phyloP scores from a whole-genome alignment of 2,329 filamentous ascomycete species.

The Trichoderma semiorbis region DNA sequence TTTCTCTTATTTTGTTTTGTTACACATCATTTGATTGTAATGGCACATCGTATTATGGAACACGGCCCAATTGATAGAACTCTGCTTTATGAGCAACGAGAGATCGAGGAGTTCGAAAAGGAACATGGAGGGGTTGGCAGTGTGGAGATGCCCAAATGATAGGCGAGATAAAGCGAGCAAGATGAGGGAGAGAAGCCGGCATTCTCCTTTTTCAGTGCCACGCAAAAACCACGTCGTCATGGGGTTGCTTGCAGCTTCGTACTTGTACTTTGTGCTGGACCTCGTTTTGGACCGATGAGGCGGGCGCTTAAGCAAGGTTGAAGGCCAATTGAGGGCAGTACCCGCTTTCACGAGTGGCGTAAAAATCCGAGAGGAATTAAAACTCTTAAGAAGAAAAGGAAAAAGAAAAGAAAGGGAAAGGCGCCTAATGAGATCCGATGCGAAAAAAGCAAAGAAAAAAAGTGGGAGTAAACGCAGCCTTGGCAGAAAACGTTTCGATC shows the following conservation, averaged over 20 bases:
- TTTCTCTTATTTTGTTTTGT: not conserved
- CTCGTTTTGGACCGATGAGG: not conserved
- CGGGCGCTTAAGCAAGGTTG: constrained; percentile 6
- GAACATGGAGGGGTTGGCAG: not conserved
- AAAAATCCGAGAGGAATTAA: not conserved
- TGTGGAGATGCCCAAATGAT: constrained; percentile 6
- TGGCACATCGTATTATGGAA: not conserved
- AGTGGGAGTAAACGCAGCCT: not conserved
- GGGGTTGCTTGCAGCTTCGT: not conserved
- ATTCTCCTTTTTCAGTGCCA: not conserved
- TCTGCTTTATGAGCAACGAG: not conserved
- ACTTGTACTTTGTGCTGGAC: not conserved
- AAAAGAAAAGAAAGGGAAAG: not conserved
- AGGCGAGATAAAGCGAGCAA: constrained; percentile 8
- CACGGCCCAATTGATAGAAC: not conserved
- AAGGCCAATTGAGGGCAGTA: constrained; percentile 3
- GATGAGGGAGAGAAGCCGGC: not conserved
- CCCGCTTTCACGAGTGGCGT: constrained; percentile 2
- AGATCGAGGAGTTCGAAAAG: not conserved
- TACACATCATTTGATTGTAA: not conserved
- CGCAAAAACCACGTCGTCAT: not conserved
- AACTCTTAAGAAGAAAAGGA: not conserved
- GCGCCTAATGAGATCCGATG: not conserved
- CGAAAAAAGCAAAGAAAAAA: not conserved
- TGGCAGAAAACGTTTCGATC: not conserved